Evolutionary conservation across 306 rosid genomes (phyloP).

Genomic region (Sophora flavescens): DNA sequence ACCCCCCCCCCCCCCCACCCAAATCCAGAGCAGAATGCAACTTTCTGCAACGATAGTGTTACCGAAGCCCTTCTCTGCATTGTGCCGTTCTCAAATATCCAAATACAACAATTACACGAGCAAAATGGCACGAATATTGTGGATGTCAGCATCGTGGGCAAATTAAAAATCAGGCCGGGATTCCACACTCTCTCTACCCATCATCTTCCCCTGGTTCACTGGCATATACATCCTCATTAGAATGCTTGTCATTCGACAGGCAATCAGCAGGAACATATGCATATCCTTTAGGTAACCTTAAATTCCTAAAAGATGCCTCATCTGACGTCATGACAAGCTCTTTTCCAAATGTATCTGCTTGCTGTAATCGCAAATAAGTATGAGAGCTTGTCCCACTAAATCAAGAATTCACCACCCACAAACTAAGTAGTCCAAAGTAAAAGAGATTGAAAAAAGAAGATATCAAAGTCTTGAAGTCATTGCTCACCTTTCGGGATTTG

Average conservation of each 20-base stretch:
- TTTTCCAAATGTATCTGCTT: constrained; percentile 80
- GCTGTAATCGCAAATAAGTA: constrained; percentile 58
- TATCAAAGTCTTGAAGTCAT: not conserved
- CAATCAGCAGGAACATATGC: constrained; percentile 97
- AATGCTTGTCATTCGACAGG: constrained; percentile 81
- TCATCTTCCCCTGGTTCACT: constrained; percentile 60
- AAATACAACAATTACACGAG: constrained; percentile 24
- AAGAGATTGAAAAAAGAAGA: not conserved
- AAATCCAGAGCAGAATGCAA: constrained; percentile 44
- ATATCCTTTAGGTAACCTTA: constrained; percentile 89
- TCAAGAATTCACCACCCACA: constrained; percentile 32
- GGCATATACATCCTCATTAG: constrained; percentile 66
- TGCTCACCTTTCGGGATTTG: constrained; percentile 79
- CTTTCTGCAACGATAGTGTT: constrained; percentile 43
- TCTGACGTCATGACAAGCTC: constrained; percentile 98
- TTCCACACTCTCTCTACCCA: constrained; percentile 59
- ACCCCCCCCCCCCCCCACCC: constrained; percentile 54
- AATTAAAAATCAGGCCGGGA: constrained; percentile 41
- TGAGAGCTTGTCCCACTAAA: constrained; percentile 39
- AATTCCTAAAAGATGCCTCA: constrained; percentile 94
- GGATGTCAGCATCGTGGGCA: constrained; percentile 49
- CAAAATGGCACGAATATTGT: constrained; percentile 43
- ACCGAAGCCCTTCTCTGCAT: constrained; percentile 49
- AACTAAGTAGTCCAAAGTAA: not conserved
- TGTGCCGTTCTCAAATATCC: constrained; percentile 38